These are phyloP conservation scores for Fusarium sarcochroum DNA, from an alignment of 2,329 filamentous ascomycete species.

Conservation along the genomic window DNA sequence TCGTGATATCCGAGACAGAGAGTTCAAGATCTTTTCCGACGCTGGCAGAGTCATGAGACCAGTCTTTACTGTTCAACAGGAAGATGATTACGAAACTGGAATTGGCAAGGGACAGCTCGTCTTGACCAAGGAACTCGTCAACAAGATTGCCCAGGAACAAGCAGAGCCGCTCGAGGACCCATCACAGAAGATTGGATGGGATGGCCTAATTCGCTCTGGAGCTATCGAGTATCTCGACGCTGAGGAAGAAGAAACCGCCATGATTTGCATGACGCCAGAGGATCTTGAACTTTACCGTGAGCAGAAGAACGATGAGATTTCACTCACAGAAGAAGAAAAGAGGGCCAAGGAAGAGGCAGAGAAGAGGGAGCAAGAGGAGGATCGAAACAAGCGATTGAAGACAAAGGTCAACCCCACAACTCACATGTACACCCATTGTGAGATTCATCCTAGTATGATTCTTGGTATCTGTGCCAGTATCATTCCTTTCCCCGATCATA, in stretches of 20 bases:
- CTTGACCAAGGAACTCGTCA: conserved; percentile 84
- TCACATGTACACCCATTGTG: conserved; percentile 96
- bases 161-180: conserved; percentile 73
- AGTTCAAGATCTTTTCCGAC: conserved; percentile 99
- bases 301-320: conserved; percentile 74
- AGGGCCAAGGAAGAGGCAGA: conserved; percentile 60
- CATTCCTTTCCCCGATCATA: conserved; percentile 99
- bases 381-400: conserved; percentile 89
- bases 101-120: conserved; percentile 78
- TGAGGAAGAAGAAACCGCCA: conserved; percentile 97
- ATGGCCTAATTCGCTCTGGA: conserved; percentile 84
- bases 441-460: conserved; percentile 99
- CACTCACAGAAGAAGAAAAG: conserved; percentile 29
- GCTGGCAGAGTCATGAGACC: conserved; percentile 95
- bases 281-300: conserved; percentile 85
- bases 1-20: conserved; percentile 94
- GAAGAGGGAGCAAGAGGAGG: conserved; percentile 58
- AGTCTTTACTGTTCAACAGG: conserved; percentile 92
- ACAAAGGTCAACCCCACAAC: conserved; percentile 89
- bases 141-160: conserved; percentile 81
- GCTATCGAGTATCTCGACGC: conserved; percentile 97
- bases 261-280: conserved; percentile 99
- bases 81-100: conserved; percentile 77
- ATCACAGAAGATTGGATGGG: conserved; percentile 83
- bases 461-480: conserved; percentile 98